Evolutionary conservation across 805 yeast genomes (phyloP).

Genomic region (Priceomyces castillae): DNA sequence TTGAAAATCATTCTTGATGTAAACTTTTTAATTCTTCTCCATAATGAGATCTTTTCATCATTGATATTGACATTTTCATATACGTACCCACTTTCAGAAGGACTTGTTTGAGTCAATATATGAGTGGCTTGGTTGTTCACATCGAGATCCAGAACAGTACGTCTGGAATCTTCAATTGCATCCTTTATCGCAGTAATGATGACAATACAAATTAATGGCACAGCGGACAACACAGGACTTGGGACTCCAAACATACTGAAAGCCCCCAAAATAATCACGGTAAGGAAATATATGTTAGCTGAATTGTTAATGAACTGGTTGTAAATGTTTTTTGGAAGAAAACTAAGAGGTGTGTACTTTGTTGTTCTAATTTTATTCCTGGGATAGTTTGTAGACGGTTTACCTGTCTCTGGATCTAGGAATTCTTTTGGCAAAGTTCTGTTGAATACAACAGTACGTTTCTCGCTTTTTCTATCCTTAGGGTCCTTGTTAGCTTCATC

Average conservation of each 20-base stretch:
- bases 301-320: conserved; percentile 77
- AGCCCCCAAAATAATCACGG: conserved; percentile 75
- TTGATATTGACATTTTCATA: conserved; percentile 56
- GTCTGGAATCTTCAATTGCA: conserved; percentile 76
- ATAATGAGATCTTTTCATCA: conserved; percentile 59
- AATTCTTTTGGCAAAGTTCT: conserved; percentile 55
- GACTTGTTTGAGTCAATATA: conserved; percentile 41
- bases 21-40: conserved; percentile 68
- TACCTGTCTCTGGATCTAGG: conserved; percentile 55
- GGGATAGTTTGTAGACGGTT: conserved; percentile 61
- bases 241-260: conserved; percentile 80
- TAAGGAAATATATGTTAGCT: conserved; percentile 85
- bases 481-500: conserved; percentile 33
- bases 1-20: conserved; percentile 31
- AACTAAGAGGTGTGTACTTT: conserved; percentile 87
- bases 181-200: conserved; percentile 73
- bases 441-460: conserved; percentile 58
- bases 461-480: conserved; percentile 26
- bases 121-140: conserved; percentile 74
- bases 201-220: conserved; percentile 77
- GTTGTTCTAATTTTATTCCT: conserved; percentile 94
- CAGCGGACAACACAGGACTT: conserved; percentile 69
- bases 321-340: conserved; percentile 78
- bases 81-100: conserved; percentile 17
- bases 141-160: conserved; percentile 69